Conservation (phyloP, 192 early-diverging fungal species). For the Podila verticillata region DNA sequence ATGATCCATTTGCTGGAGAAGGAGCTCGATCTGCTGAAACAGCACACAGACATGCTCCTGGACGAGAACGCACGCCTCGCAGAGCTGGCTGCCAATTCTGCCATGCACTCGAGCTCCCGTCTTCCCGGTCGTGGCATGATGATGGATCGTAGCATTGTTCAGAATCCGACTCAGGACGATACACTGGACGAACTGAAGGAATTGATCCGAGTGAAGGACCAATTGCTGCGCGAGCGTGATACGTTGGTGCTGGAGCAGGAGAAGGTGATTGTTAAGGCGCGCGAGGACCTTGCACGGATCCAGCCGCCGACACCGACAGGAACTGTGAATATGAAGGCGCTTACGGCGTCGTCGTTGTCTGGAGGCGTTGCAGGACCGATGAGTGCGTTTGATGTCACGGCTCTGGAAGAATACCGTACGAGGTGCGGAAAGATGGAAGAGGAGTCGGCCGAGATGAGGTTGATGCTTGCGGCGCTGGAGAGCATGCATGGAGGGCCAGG, state of each 20-base stretch:
- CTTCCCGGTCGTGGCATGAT: not conserved
- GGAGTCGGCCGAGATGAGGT: constrained; percentile 47
- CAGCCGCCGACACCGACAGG: not conserved
- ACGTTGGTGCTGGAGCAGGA: constrained; percentile 24
- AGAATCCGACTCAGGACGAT: constrained; percentile 10
- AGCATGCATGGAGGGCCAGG: constrained; percentile 28
- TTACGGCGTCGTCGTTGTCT: not conserved
- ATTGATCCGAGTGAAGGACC: constrained; percentile 41
- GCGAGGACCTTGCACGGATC: not conserved
- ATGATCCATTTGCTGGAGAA: constrained; percentile 46
- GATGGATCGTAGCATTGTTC: not conserved
- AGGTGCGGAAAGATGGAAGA: constrained; percentile 36
- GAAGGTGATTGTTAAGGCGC: not conserved
- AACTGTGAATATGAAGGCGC: too few relatives aligned
- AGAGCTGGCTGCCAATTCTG: constrained; percentile 20
- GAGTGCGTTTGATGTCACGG: constrained; percentile 24
- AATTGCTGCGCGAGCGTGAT: constrained; percentile 26
- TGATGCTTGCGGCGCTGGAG: constrained; percentile 37
- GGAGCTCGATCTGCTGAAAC: constrained; percentile 48
- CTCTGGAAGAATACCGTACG: constrained; percentile 32
- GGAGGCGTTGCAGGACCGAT: not conserved
- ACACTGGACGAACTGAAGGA: constrained; percentile 25
- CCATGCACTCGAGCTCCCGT: not conserved
- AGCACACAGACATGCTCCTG: constrained; percentile 39
- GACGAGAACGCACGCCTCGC: constrained; percentile 45